Percentiles rank a stretch among this genome's conserved stretches.
Evolutionary conservation across 805 yeast species (phyloP).

Genomic region (Limtongia smithiae): DNA sequence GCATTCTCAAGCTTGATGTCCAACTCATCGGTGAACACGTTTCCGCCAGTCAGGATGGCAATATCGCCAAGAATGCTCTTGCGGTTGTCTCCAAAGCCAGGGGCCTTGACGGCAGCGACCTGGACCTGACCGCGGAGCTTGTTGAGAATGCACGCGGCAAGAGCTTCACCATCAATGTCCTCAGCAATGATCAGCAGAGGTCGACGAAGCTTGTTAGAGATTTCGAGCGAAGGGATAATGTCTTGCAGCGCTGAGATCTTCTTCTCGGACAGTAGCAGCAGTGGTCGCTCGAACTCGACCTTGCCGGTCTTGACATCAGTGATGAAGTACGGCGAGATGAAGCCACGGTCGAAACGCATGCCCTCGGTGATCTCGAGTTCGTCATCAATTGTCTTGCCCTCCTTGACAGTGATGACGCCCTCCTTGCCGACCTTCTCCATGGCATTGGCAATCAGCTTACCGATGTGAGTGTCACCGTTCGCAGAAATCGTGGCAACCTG

Average conservation of each 20-base stretch:
- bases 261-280: conserved; percentile 84
- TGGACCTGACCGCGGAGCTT: conserved; percentile 97
- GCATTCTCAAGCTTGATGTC: conserved; percentile 95
- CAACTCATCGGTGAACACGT: conserved; percentile 80
- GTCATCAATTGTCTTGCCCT: conserved; percentile 94
- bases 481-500: conserved; percentile 98
- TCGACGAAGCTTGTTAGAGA: conserved; percentile 88
- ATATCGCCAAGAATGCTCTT: conserved; percentile 93
- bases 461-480: conserved; percentile 91
- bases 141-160: conserved; percentile 95
- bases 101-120: conserved; percentile 96
- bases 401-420: conserved; percentile 97
- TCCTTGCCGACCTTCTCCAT: conserved; percentile 99
- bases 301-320: conserved; percentile 88
- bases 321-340: conserved; percentile 93
- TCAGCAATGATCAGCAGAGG: conserved; percentile 92
- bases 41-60: conserved; percentile 92
- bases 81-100: conserved; percentile 99
- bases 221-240: conserved; percentile 85
- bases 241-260: conserved; percentile 87
- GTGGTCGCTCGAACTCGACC: conserved; percentile 92
- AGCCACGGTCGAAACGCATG: conserved; percentile 97
- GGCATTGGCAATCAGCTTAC: conserved; percentile 85
- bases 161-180: conserved; percentile 96
- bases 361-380: conserved; percentile 97